Percentiles rank a stretch among this genome's conserved stretches.
These are phyloP conservation scores for Corchorus capsularis DNA, from an alignment of 345 rosid genomes.

Conservation along the genomic window DNA sequence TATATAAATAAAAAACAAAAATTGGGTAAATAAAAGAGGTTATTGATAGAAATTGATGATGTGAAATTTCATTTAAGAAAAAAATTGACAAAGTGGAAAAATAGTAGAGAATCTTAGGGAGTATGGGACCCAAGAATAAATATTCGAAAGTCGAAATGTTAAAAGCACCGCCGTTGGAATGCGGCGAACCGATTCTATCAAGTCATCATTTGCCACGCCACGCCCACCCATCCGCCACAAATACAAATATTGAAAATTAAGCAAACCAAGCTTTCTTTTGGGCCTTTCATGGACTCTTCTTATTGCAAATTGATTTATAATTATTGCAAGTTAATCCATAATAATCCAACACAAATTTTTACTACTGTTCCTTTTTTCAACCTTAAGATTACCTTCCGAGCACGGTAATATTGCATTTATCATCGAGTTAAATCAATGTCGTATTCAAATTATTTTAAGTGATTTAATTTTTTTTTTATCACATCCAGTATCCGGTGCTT, in stretches of 20 bases:
- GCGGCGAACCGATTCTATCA: constrained; percentile 38
- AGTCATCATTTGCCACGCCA: neutral
- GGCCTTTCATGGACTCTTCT: neutral
- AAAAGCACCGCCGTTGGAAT: constrained; percentile 32
- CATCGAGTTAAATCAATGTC: no score
- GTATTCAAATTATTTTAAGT: no score
- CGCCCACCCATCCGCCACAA: neutral
- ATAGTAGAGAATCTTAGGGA: constrained; percentile 16
- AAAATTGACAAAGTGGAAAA: neutral
- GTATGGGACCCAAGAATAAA: constrained; percentile 24
- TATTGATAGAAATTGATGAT: neutral
- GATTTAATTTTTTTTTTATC: no score
- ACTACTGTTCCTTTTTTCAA: no score
- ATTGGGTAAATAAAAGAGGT: neutral
- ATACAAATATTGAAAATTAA: neutral
- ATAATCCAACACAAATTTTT: no score
- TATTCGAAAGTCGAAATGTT: neutral
- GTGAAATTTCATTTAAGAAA: neutral
- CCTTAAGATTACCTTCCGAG: no score
- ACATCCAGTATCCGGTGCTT: no score
- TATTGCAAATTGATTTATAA: neutral
- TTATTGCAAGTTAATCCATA: no score
- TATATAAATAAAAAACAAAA: neutral
- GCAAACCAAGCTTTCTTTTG: neutral
- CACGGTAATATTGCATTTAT: no score